Base-by-base conservation (phyloP, 139 green algal genomes). In the Auxenochlorella pyrenoidosa region DNA sequence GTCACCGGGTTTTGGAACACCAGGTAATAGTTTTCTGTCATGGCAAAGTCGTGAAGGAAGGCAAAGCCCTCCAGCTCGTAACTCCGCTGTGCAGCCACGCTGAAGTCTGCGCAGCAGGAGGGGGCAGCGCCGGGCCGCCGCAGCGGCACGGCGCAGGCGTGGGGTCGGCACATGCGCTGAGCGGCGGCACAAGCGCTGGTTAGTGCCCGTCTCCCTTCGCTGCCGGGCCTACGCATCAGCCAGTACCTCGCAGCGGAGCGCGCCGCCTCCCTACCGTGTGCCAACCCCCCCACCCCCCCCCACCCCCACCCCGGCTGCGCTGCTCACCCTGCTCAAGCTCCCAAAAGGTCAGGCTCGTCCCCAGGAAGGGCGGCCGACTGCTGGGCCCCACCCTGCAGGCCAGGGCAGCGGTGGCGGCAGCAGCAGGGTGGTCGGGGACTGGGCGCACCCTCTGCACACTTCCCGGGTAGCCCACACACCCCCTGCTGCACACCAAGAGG, bases 31-130 rank as follows among this genome's bases (percentile, higher is more conserved):
- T 82, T 60, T 3, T 73, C n/a, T 0, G 91, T 95, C 3, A 95
- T 36, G 0, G 70, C 86, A 72, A 95, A 90, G 51, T 95, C 92
- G 36, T 93, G 88, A 32, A 94, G 72, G 72, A 94, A 93, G 16
- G 89, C 91, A 40, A 92, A 94, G 44, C 91, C 91, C 0, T 60
- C 34, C 28, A 92, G 58, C 19, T 60, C 58, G 21, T 26, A 86
- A 28, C n/a, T 72, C 3, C 26, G n/a, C 38, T 66, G 28, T 28
- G 75, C 83, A 15, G 41, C 59, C 44, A 83, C 30, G 38, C 40
- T 80, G 41, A 84, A 84, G 28, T 84, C 79, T 84, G 58, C 58
- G 38, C 19, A 16, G 13, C 2, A 18, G 40, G 19, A 13, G 24
- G 26, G 26, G 40, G 21, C 24, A 8, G n/a, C 0, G 66, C 5